Evolutionary conservation across 441 rosid genomes (phyloP).

Genomic region (Aleurites moluccanus): DNA sequence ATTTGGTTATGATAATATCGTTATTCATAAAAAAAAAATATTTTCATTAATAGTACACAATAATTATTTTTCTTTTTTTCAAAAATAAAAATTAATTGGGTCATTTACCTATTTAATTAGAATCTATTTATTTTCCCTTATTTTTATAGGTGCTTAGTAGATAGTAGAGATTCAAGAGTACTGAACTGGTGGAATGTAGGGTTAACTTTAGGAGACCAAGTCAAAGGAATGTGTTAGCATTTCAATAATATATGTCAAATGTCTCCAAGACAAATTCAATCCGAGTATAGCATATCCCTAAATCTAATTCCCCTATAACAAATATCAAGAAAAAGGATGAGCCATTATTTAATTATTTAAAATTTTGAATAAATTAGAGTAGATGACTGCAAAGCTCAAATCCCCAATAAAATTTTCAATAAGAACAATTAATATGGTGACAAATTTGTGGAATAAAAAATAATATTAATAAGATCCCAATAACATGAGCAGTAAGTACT

Average conservation of each 20-base stretch:
- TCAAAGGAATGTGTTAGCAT: slow-evolving; percentile 1
- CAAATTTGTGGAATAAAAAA: background rate
- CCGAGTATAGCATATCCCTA: background rate
- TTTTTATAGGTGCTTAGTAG: too few species aligned
- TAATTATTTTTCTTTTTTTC: too few species aligned
- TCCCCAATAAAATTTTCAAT: slow-evolving; percentile 1
- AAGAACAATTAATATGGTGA: background rate
- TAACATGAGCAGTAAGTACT: background rate
- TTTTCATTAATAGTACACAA: too few species aligned
- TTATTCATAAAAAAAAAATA: too few species aligned
- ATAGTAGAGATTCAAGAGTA: too few species aligned
- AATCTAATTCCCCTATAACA: background rate
- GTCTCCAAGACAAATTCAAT: background rate
- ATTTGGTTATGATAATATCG: too few species aligned
- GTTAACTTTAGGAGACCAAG: background rate
- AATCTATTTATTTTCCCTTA: too few species aligned
- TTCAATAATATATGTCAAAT: background rate
- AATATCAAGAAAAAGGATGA: background rate
- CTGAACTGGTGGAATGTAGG: background rate
- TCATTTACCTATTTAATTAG: too few species aligned
- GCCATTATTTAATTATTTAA: background rate
- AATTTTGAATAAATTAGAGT: background rate
- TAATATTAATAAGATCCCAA: background rate
- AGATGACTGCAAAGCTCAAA: background rate
- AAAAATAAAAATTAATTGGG: too few species aligned